These are phyloP conservation scores for Sporothrix sp. DNA, from an alignment of 2,329 filamentous ascomycete genomes.

Conservation along the genomic window DNA sequence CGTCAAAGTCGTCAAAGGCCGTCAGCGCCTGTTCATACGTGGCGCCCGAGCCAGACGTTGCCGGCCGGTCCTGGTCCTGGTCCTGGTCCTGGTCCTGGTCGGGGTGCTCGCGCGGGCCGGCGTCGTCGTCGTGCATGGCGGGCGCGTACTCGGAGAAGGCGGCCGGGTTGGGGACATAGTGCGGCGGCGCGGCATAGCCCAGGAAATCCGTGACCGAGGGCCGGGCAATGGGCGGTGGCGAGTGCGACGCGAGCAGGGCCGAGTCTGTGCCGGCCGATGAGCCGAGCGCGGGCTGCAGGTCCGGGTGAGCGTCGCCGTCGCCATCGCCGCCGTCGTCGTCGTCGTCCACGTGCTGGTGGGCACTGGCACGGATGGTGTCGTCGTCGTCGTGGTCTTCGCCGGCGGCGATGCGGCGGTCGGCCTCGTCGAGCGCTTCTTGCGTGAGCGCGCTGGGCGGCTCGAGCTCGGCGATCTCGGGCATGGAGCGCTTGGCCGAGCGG, in stretches of 20 bases:
- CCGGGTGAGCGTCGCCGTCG: constrained; percentile 13
- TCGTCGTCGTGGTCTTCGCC: constrained; percentile 28
- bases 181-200: neutral
- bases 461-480: constrained; percentile 49
- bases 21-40: constrained; percentile 56
- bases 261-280: constrained; percentile 7
- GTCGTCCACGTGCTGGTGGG: constrained; percentile 29
- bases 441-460: constrained; percentile 42
- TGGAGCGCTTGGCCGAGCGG: constrained; percentile 39
- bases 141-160: neutral
- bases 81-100: no score
- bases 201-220: constrained; percentile 3
- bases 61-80: no score
- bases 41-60: constrained; percentile 45
- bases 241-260: neutral
- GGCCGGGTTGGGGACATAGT: neutral
- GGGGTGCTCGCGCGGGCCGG: no score
- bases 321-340: constrained; percentile 11
- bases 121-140: no score
- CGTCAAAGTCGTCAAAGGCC: constrained; percentile 74
- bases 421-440: constrained; percentile 43
- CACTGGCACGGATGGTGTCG: constrained; percentile 27
- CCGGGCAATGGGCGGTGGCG: constrained; percentile 2
- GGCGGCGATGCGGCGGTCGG: constrained; percentile 33
- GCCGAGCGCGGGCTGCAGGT: constrained; percentile 15